Evolutionary conservation across 2,329 filamentous ascomycete genomes (phyloP).

Genomic region (Cordyceps pruinosa): DNA sequence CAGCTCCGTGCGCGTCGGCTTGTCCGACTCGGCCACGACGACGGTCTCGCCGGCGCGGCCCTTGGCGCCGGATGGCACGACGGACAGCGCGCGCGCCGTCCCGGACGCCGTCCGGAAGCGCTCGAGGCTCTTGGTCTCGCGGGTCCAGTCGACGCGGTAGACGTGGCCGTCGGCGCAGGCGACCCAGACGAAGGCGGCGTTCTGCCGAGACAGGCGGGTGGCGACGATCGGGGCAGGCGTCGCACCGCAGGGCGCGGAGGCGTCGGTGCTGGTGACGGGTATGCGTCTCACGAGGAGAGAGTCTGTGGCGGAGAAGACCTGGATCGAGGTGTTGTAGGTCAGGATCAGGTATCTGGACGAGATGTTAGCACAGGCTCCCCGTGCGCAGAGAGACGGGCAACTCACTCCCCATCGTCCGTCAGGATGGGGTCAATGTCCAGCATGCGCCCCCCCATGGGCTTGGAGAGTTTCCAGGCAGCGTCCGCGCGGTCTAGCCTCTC

Average conservation of each 20-base stretch:
- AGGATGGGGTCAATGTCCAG: slow-evolving; percentile 58
- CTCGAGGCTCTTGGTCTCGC: slow-evolving; percentile 34
- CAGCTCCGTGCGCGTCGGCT: slow-evolving; percentile 30
- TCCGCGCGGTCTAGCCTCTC: slow-evolving; percentile 25
- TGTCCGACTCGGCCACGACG: slow-evolving; percentile 39
- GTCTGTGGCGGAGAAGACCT: slow-evolving; percentile 73
- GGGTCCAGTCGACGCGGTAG: slow-evolving; percentile 53
- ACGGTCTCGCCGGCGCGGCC: slow-evolving; percentile 38
- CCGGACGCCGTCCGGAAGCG: slow-evolving; percentile 36
- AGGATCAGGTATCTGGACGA: slow-evolving; percentile 64
- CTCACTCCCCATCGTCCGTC: slow-evolving; percentile 54
- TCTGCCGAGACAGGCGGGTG: slow-evolving; percentile 31
- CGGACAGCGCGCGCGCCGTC: slow-evolving; percentile 39
- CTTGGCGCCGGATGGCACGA: slow-evolving; percentile 28
- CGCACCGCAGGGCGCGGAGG: slow-evolving; percentile 20
- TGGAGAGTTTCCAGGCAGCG: slow-evolving; percentile 52
- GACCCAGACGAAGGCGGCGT: slow-evolving; percentile 49
- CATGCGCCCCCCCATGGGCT: slow-evolving; percentile 59
- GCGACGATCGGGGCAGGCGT: slow-evolving; percentile 32
- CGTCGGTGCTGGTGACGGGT: slow-evolving; percentile 34
- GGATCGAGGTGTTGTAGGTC: slow-evolving; percentile 65
- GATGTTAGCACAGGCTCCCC: slow-evolving; percentile 17
- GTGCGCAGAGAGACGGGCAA: neutral
- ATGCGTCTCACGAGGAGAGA: slow-evolving; percentile 75
- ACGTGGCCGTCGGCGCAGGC: slow-evolving; percentile 51